Evolutionary conservation across 2,329 filamentous ascomycete species (phyloP).

Genomic region (Colletotrichum camelliae): DNA sequence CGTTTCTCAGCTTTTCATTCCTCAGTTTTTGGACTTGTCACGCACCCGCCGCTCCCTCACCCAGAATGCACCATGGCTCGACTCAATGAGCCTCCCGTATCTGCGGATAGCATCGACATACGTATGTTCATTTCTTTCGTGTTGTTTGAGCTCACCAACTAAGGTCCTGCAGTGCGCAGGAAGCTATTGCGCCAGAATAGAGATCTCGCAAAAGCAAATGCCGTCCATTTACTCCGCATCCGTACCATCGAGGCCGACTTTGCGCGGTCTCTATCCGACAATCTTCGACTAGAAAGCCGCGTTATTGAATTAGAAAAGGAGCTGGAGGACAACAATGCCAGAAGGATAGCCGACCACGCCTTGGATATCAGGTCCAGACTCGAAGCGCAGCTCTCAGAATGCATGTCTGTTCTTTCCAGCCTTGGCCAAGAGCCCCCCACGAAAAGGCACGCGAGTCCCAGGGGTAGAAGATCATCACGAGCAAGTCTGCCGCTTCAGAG

Average conservation of each 20-base stretch:
- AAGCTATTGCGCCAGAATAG: conserved; percentile 84
- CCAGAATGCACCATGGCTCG: conserved; percentile 70
- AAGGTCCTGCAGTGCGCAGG: conserved; percentile 67
- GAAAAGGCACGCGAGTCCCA: conserved; percentile 44
- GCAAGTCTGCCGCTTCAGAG: conserved; percentile 38
- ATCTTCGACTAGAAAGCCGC: conserved; percentile 74
- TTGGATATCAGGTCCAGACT: conserved; percentile 73
- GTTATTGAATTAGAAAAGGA: conserved; percentile 74
- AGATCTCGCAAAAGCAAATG: conserved; percentile 82
- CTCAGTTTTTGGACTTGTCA: neutral
- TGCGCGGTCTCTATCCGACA: conserved; percentile 78
- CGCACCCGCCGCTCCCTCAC: neutral
- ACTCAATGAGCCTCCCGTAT: conserved; percentile 75
- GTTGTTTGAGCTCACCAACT: conserved; percentile 18
- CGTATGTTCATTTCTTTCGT: conserved; percentile 54
- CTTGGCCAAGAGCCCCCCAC: conserved; percentile 66
- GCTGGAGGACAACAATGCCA: conserved; percentile 64
- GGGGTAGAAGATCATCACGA: conserved; percentile 9
- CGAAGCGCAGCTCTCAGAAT: conserved; percentile 74
- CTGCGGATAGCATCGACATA: conserved; percentile 73
- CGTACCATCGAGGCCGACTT: conserved; percentile 78
- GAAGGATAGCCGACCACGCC: conserved; percentile 69
- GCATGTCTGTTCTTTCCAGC: conserved; percentile 69
- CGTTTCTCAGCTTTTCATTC: conserved; percentile 6
- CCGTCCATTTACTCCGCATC: conserved; percentile 77